Conservation (phyloP, 257 asterid genomes). For the Nicotiana obtusifolia region DNA sequence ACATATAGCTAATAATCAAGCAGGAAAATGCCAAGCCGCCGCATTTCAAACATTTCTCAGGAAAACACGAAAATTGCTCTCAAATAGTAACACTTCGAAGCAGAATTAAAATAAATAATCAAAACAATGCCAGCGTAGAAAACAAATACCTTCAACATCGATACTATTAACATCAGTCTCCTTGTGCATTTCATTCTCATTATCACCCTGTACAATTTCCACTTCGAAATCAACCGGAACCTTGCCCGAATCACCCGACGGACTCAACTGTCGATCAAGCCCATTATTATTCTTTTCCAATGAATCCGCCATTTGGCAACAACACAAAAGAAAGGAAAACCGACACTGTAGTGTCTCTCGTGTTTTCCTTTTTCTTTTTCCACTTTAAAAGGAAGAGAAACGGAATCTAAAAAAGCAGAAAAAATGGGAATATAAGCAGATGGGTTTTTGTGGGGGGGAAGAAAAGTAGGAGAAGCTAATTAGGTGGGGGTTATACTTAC, state of each 20-base stretch:
- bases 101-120: not conserved
- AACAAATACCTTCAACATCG: not conserved
- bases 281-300: not conserved
- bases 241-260: constrained; percentile 9
- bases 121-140: not conserved
- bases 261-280: not conserved
- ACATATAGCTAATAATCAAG: not conserved
- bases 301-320: not conserved
- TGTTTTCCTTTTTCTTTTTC: not conserved
- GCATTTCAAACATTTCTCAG: not conserved
- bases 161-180: not conserved
- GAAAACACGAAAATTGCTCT: not conserved
- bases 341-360: not conserved
- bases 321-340: not conserved
- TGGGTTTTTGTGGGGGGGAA: not conserved
- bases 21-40: not conserved
- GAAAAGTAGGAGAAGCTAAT: not conserved
- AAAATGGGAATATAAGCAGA: not conserved
- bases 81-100: not conserved
- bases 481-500: not conserved
- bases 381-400: not conserved
- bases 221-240: constrained; percentile 14
- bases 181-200: not conserved
- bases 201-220: constrained; percentile 1
- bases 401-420: not conserved